Percentiles rank a stretch among this genome's conserved stretches.
Conservation (phyloP, 305 asterid genomes). For the Vinca major region DNA sequence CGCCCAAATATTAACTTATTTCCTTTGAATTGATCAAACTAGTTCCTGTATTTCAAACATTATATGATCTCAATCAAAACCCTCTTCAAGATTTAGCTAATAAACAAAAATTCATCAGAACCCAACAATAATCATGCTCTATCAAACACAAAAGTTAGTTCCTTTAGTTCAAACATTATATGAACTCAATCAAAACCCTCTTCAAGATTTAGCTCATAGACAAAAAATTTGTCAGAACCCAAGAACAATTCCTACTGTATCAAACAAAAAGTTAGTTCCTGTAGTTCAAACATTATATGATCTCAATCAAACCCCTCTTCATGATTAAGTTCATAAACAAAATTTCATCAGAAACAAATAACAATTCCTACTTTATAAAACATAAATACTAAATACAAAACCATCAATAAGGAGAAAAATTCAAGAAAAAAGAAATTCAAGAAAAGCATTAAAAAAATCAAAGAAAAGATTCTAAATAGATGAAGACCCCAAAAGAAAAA, state of each 20-base stretch:
- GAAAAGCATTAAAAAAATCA: background rate
- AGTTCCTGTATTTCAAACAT: conserved; percentile 15
- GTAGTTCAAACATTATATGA: conserved; percentile 5
- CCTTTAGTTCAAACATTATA: conserved; percentile 14
- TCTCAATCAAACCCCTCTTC: conserved; percentile 2
- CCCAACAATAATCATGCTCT: background rate
- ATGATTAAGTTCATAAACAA: background rate
- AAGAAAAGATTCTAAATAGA: background rate
- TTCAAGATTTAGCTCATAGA: background rate
- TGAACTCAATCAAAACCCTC: background rate
- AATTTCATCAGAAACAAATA: background rate
- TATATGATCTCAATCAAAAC: conserved; percentile 1
- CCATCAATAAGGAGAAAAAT: background rate
- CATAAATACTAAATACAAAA: background rate
- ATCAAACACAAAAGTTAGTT: background rate
- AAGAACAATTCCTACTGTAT: background rate
- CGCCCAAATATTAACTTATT: background rate
- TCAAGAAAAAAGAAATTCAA: background rate
- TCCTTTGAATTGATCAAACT: conserved; percentile 4
- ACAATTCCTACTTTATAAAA: background rate
- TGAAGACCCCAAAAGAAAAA: background rate
- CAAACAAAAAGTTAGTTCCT: conserved; percentile 9
- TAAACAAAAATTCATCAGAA: background rate
- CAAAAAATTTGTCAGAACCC: background rate
- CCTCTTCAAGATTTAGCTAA: conserved; percentile 1